Conservation (phyloP, 768 basidiomycete genomes). For the Boletus subcaerulescens region DNA sequence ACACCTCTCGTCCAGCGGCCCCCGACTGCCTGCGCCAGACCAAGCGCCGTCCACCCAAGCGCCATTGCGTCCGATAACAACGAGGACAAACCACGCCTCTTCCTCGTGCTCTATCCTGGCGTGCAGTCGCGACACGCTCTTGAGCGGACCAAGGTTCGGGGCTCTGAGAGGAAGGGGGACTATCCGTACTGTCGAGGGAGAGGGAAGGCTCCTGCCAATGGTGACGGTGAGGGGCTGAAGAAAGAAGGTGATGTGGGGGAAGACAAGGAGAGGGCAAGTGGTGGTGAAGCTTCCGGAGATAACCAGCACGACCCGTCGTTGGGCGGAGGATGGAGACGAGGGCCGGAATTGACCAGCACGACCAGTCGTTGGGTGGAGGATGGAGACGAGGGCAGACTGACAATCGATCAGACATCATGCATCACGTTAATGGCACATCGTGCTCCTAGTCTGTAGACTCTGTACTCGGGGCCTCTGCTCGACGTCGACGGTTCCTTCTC, state of each 20-base stretch:
- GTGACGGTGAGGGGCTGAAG: slow-evolving; percentile 93
- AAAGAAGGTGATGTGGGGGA: slow-evolving; percentile 94
- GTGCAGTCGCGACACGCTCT: slow-evolving; percentile 96
- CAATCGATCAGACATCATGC: no score
- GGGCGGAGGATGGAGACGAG: no score
- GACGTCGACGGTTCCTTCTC: no score
- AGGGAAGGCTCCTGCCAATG: slow-evolving; percentile 80
- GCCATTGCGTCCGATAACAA: slow-evolving; percentile 94
- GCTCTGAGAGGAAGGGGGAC: slow-evolving; percentile 20
- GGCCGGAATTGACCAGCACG: no score
- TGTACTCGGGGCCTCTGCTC: no score
- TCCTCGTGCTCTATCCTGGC: slow-evolving; percentile 93
- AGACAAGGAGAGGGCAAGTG: no score
- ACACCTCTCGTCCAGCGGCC: slow-evolving; percentile 83
- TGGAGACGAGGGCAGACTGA: no score
- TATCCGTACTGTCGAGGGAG: slow-evolving; percentile 47
- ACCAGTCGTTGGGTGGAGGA: no score
- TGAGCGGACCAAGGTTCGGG: slow-evolving; percentile 91
- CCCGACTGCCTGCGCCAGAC: slow-evolving; percentile 82
- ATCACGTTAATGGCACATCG: no score
- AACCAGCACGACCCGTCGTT: no score
- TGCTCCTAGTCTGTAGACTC: no score
- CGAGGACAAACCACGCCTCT: slow-evolving; percentile 82
- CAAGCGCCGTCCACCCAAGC: slow-evolving; percentile 99
- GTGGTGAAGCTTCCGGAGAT: no score